Base-by-base conservation (phyloP, 2,329 filamentous ascomycete species). In the Sarocladium kiliense region DNA sequence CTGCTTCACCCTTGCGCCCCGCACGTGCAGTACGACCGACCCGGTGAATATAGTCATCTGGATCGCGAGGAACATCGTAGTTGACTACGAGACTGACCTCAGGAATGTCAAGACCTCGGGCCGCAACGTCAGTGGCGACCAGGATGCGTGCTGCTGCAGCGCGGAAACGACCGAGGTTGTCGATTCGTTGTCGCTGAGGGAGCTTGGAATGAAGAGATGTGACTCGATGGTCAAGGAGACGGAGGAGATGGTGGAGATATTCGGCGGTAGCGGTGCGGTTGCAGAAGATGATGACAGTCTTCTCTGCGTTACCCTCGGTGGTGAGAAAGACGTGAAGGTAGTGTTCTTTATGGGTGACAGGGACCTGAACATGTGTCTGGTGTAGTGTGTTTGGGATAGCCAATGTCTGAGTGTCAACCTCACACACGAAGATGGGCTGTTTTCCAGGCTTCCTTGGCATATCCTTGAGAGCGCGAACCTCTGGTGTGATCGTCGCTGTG, bases 41-140 rank as follows among this genome's bases (percentile, higher is more conserved):
- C 12, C 94, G 85, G 74, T 99, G 94, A 61, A 99, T 94, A 70
- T 99, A 99, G 71, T 97, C 93, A 68, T 97, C 92, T 2, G 93
- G 91, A 66, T 97, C 91, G n/a, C 93, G 85, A 0, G 94, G 94
- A 1, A 99, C 84, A 67, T 99, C 94, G 71, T 92, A 99, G 72
- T 99, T 97, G 66, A 99, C 76, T 2, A 99, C 94, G 16, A 97
- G 73, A 55, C 82, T 87, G 6, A 97, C 93, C 62, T 91, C 89
- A 1, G 93, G 93, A 58, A 99, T 97, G 74, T 99, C 94, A 3
- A 99, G 82, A 78, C 94, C 94, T 69, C 94, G 84, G 19, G 91
- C 89, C 1, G 94, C 94, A 14, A 99, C 92, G 68, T 99, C 94
- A 0, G 94, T 99, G 1, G 94, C 93, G 11, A 99, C 89, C 1